Percentiles rank a stretch among this genome's conserved stretches.
Conservation (phyloP, 208 protist species). For the Wallacemonas collosoma region DNA sequence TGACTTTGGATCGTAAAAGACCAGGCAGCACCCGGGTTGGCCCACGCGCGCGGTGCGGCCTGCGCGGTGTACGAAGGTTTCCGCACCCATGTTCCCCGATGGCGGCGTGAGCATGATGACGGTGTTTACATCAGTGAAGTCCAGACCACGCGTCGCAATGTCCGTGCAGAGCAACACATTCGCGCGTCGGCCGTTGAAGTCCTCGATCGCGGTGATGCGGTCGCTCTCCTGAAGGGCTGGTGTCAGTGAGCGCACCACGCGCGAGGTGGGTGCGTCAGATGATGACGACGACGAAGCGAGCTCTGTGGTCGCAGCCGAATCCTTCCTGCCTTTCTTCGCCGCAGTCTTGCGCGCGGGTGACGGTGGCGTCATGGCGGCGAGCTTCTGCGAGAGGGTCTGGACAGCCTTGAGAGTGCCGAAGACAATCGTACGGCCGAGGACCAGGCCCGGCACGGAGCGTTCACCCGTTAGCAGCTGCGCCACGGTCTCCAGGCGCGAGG, state of each 20-base stretch:
- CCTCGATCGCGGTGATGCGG: constrained; percentile 75
- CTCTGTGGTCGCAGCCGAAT: not conserved
- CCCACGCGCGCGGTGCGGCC: constrained; percentile 95
- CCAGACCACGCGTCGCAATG: constrained; percentile 93
- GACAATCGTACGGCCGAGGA: constrained; percentile 70
- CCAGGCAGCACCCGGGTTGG: constrained; percentile 84
- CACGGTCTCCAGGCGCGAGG: constrained; percentile 43
- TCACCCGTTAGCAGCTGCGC: constrained; percentile 33
- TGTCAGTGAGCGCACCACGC: constrained; percentile 59
- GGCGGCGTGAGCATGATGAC: constrained; percentile 98
- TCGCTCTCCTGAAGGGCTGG: constrained; percentile 59
- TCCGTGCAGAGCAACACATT: constrained; percentile 96
- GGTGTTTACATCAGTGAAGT: constrained; percentile 93
- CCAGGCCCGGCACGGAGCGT: constrained; percentile 7
- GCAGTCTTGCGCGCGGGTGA: not conserved
- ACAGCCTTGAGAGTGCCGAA: constrained; percentile 71
- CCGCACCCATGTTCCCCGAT: constrained; percentile 58
- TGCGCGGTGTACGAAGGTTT: constrained; percentile 97
- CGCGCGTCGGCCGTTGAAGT: constrained; percentile 74
- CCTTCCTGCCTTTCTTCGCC: constrained; percentile 24
- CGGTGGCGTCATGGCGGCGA: constrained; percentile 1
- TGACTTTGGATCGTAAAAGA: constrained; percentile 64
- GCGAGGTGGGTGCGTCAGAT: not conserved
- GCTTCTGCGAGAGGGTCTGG: constrained; percentile 22
- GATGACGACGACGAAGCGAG: constrained; percentile 3